Evolutionary conservation across 139 green algal species (phyloP).

Genomic region (Tetradesmus obliquus): DNA sequence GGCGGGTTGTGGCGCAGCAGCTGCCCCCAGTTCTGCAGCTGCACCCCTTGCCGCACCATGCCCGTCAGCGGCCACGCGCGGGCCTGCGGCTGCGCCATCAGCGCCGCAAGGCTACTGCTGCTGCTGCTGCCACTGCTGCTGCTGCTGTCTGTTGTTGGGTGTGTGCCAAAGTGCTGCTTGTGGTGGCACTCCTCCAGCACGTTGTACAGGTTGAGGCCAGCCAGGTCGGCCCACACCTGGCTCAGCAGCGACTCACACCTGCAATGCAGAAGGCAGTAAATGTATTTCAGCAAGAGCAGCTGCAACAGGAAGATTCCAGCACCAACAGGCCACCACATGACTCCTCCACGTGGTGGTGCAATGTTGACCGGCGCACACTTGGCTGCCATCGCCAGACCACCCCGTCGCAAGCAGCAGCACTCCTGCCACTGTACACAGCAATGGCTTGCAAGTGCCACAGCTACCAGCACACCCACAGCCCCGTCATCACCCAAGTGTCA

Average conservation of each 20-base stretch:
- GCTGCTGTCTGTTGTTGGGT: conserved; percentile 9
- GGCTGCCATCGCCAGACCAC: too few species aligned
- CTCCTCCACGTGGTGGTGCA: too few species aligned
- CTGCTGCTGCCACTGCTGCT: neutral
- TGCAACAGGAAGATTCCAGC: neutral
- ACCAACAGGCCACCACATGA: too few species aligned
- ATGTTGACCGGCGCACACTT: too few species aligned
- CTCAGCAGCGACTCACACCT: conserved; percentile 3
- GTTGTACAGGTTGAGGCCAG: conserved; percentile 64
- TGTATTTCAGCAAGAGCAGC: neutral
- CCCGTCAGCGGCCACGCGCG: conserved; percentile 66
- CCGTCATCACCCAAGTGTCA: too few species aligned
- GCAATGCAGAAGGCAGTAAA: neutral
- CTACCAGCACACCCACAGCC: too few species aligned
- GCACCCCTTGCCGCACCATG: conserved; percentile 6
- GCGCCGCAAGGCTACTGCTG: neutral
- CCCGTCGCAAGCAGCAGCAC: too few species aligned
- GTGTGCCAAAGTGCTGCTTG: neutral
- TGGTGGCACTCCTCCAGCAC: conserved; percentile 72
- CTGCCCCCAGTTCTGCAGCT: conserved; percentile 62
- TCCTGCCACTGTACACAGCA: too few species aligned
- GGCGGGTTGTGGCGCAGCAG: conserved; percentile 61
- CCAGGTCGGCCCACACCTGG: neutral
- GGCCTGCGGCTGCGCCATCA: neutral
- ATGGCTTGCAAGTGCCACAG: too few species aligned